phyloP scores from a whole-genome alignment of 495 filamentous ascomycete species.

The Sphaerosporella brunnea region DNA sequence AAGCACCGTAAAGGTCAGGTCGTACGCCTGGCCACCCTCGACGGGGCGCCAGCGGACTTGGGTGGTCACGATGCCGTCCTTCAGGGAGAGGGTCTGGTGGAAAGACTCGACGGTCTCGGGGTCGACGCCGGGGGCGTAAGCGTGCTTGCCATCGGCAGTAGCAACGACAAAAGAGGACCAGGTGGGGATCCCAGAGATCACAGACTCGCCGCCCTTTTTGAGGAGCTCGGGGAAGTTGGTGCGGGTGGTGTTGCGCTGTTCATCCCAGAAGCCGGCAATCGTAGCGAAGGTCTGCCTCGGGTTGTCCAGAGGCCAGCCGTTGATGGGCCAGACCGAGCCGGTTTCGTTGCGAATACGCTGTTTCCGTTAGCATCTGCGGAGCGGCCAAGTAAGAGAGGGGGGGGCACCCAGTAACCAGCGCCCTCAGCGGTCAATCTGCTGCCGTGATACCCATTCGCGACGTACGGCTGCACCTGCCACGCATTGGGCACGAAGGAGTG shows the following conservation, averaged over 20 bases:
- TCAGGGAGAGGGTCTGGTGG: conserved; percentile 44
- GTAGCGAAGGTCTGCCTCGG: conserved; percentile 53
- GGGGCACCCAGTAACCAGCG: conserved; percentile 31
- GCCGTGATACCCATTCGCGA: conserved; percentile 47
- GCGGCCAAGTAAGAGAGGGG: background rate
- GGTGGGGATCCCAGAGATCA: conserved; percentile 57
- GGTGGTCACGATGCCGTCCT: conserved; percentile 45
- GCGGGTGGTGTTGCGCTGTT: conserved; percentile 41
- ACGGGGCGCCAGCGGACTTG: conserved; percentile 48
- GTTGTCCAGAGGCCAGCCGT: conserved; percentile 59
- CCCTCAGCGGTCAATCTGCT: conserved; percentile 41
- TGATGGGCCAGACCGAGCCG: conserved; percentile 35
- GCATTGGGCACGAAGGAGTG: conserved; percentile 41
- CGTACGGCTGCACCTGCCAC: conserved; percentile 44
- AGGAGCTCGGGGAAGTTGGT: conserved; percentile 57
- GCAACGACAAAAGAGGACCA: conserved; percentile 29
- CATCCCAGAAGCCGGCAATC: conserved; percentile 54
- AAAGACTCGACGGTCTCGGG: conserved; percentile 42
- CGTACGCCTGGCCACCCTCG: conserved; percentile 9
- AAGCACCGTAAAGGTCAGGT: conserved; percentile 30
- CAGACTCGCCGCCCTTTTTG: conserved; percentile 53
- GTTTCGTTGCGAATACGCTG: conserved; percentile 39
- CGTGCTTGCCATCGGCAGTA: conserved; percentile 36
- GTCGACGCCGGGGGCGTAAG: conserved; percentile 45
- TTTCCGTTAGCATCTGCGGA: conserved; percentile 16